Conservation (phyloP, 1,139 yeast genomes). For the Taiozyma sp. region DNA sequence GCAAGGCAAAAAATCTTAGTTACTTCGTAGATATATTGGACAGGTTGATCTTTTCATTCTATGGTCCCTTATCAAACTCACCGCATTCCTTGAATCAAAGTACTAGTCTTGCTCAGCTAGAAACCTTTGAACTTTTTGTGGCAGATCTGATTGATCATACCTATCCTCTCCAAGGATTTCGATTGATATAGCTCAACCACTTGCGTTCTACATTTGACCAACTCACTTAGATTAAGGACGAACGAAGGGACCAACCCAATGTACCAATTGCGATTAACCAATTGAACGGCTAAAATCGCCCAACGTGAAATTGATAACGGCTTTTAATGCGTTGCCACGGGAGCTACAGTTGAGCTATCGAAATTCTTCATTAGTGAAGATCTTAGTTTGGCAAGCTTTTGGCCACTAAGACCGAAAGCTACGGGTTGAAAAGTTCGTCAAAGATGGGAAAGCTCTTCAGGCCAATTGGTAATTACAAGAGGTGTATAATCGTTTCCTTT, state of each 20-base stretch:
- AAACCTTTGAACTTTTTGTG: constrained; percentile 45
- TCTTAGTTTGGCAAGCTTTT: too few species aligned
- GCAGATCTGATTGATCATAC: constrained; percentile 42
- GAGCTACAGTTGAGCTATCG: too few species aligned
- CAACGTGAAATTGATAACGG: constrained; percentile 24
- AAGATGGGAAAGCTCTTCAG: not conserved
- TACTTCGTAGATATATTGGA: too few species aligned
- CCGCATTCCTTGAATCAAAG: constrained; percentile 76
- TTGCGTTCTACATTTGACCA: constrained; percentile 74
- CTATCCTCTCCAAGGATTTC: constrained; percentile 24
- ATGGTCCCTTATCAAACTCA: constrained; percentile 39
- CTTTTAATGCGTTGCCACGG: too few species aligned
- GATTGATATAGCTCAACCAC: constrained; percentile 46
- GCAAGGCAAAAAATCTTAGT: not conserved
- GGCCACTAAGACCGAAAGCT: too few species aligned
- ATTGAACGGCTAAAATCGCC: constrained; percentile 28
- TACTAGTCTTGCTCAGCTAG: constrained; percentile 89
- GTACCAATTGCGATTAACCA: constrained; percentile 64
- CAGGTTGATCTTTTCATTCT: too few species aligned
- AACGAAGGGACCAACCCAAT: constrained; percentile 84
- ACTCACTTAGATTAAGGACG: constrained; percentile 83
- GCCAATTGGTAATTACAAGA: not conserved
- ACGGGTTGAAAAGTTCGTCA: not conserved
- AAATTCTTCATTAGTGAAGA: too few species aligned
- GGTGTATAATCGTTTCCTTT: not conserved